phyloP scores from a whole-genome alignment of 352 stramenopile species.

The Phytophthora quininea region DNA sequence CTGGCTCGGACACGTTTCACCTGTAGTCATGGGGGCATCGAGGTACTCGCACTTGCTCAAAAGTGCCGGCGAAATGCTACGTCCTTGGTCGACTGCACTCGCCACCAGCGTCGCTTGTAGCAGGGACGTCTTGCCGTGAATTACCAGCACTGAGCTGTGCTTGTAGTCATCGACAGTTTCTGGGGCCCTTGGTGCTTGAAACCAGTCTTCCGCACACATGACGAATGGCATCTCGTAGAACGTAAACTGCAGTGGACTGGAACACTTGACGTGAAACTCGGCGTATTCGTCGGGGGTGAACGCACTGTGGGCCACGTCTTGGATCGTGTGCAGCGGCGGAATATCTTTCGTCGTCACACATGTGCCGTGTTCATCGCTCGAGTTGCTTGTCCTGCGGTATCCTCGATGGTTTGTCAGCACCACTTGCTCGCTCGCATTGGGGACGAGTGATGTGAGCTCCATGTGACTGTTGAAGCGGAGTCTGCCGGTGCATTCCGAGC shows the following conservation, averaged over 20 bases:
- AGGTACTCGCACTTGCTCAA: slow-evolving; percentile 39
- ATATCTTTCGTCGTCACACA: slow-evolving; percentile 45
- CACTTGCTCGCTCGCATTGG: slow-evolving; percentile 25
- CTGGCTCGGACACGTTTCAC: slow-evolving; percentile 14
- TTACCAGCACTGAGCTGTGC: slow-evolving; percentile 22
- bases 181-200: slow-evolving; percentile 13
- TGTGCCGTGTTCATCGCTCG: slow-evolving; percentile 18
- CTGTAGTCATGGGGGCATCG: slow-evolving; percentile 43
- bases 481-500: slow-evolving; percentile 41
- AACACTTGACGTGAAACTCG: slow-evolving; percentile 37
- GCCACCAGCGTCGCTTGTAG: slow-evolving; percentile 28
- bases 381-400: slow-evolving; percentile 19
- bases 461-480: slow-evolving; percentile 52
- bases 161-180: background rate
- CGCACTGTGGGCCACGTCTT: slow-evolving; percentile 30
- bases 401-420: slow-evolving; percentile 51
- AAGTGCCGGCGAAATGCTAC: background rate
- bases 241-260: slow-evolving; percentile 40
- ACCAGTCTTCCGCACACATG: slow-evolving; percentile 40
- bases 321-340: slow-evolving; percentile 48
- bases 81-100: background rate
- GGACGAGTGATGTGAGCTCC: slow-evolving; percentile 20
- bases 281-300: slow-evolving; percentile 35
- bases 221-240: slow-evolving; percentile 41
- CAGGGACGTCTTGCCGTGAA: slow-evolving; percentile 30